Evolutionary conservation across 345 rosid genomes (phyloP).

Genomic region (Hibiscus tridactylites): DNA sequence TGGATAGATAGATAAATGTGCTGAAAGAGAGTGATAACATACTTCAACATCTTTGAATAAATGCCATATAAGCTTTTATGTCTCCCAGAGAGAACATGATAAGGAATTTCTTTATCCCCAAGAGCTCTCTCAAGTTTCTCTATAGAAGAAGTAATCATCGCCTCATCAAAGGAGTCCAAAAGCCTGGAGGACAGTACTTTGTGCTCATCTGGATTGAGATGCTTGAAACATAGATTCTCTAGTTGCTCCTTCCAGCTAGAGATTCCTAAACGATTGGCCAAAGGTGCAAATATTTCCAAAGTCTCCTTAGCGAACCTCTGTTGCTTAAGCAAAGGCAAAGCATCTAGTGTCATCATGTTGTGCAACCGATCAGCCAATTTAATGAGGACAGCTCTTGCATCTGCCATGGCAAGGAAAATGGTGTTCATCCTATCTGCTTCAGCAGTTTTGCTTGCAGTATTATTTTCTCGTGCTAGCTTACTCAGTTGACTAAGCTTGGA

Average conservation of each 20-base stretch:
- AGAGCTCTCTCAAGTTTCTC: constrained; percentile 68
- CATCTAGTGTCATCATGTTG: constrained; percentile 78
- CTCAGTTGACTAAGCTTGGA: constrained; percentile 91
- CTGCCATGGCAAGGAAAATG: constrained; percentile 93
- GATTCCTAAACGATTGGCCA: constrained; percentile 77
- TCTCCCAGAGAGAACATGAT: constrained; percentile 60
- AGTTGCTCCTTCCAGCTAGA: constrained; percentile 73
- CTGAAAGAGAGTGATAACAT: constrained; percentile 20
- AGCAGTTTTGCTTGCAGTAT: constrained; percentile 64
- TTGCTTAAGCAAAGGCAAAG: constrained; percentile 65
- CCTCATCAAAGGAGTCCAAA: constrained; percentile 65
- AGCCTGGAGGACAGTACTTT: constrained; percentile 58
- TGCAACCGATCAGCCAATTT: constrained; percentile 92
- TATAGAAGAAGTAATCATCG: constrained; percentile 55
- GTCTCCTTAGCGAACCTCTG: constrained; percentile 92
- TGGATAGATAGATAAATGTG: neutral
- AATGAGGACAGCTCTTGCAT: constrained; percentile 91
- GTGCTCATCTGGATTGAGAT: constrained; percentile 75
- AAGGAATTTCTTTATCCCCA: constrained; percentile 47
- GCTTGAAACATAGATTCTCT: constrained; percentile 82
- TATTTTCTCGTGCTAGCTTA: constrained; percentile 84
- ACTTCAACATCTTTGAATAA: constrained; percentile 85
- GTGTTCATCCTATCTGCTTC: constrained; percentile 92
- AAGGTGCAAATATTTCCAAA: constrained; percentile 74
- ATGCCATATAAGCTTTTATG: constrained; percentile 95